Evolutionary conservation across 306 rosid species (phyloP).

Genomic region (Luffa aegyptiaca): DNA sequence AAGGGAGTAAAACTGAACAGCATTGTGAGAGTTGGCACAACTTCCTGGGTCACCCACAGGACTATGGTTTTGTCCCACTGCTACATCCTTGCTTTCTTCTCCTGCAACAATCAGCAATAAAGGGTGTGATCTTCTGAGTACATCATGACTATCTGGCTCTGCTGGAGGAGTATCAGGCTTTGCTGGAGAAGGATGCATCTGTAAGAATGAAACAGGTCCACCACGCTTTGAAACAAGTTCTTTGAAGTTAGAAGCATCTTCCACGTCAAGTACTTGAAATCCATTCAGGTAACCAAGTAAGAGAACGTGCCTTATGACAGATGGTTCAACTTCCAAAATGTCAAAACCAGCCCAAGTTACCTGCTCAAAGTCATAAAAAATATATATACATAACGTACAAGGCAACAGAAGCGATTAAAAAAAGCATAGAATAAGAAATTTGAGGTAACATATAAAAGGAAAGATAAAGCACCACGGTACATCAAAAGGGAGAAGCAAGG

Average conservation of each 20-base stretch:
- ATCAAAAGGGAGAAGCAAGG: not conserved
- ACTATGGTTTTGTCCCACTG: conserved; percentile 21
- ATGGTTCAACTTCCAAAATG: conserved; percentile 52
- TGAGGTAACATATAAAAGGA: not conserved
- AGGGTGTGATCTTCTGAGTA: conserved; percentile 52
- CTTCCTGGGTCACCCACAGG: conserved; percentile 41
- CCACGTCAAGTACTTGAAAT: conserved; percentile 82
- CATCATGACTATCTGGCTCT: conserved; percentile 38
- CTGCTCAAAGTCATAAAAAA: conserved; percentile 28
- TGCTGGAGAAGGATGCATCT: conserved; percentile 72
- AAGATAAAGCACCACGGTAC: not conserved
- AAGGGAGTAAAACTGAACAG: conserved; percentile 80
- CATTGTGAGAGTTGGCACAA: conserved; percentile 38
- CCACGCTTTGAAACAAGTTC: conserved; percentile 82
- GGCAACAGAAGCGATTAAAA: not conserved
- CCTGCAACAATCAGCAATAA: conserved; percentile 73
- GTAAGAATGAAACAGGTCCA: conserved; percentile 70
- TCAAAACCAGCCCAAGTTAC: conserved; percentile 93
- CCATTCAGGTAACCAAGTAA: conserved; percentile 84
- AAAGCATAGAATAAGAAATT: not conserved
- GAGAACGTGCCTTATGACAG: conserved; percentile 37
- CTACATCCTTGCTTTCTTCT: conserved; percentile 26
- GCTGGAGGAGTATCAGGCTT: conserved; percentile 49
- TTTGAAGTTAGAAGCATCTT: conserved; percentile 62
- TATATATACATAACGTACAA: not conserved